phyloP scores from a whole-genome alignment of 1,139 yeast genomes.

The Sugiyamaella castrensis region DNA sequence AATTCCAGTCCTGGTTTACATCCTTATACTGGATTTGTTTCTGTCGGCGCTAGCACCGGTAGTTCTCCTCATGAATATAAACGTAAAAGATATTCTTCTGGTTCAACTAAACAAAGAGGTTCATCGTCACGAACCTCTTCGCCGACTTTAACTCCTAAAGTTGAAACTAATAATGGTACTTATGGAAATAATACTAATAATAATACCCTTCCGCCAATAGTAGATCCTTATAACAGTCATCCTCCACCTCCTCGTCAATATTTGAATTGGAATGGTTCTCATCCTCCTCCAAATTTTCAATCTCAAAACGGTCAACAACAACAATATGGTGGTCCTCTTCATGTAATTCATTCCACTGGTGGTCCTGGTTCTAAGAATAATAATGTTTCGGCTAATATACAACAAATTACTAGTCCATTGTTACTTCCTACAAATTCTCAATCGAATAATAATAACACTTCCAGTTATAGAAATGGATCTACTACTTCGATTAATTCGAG shows the following conservation, averaged over 20 bases:
- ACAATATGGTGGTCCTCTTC: constrained; percentile 1
- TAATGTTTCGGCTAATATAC: background rate
- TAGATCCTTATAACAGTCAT: constrained; percentile 3
- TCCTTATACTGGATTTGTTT: too few species aligned
- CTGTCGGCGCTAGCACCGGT: too few species aligned
- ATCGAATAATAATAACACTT: background rate
- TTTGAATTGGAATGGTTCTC: constrained; percentile 1
- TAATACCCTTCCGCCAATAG: constrained; percentile 8
- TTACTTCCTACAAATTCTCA: constrained; percentile 13
- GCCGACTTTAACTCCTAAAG: constrained; percentile 12
- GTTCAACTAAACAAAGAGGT: constrained; percentile 5
- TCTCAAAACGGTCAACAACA: constrained; percentile 3
- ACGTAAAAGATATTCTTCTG: constrained; percentile 2
- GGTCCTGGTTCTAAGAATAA: too few species aligned
- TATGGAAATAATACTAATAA: background rate
- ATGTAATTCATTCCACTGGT: background rate
- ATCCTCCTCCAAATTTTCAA: constrained; percentile 7
- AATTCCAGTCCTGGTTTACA: too few species aligned
- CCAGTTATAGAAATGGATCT: constrained; percentile 9
- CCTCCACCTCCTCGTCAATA: constrained; percentile 11
- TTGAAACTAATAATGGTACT: constrained; percentile 1
- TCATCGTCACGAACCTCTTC: constrained; percentile 7
- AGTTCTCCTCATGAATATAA: background rate
- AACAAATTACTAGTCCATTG: constrained; percentile 20
- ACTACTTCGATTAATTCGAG: constrained; percentile 1